A percentile compares a stretch with the other conserved stretches of the same genome.
Evolutionary conservation across 306 rosid species (phyloP).

Genomic region (Vigna unguiculata): DNA sequence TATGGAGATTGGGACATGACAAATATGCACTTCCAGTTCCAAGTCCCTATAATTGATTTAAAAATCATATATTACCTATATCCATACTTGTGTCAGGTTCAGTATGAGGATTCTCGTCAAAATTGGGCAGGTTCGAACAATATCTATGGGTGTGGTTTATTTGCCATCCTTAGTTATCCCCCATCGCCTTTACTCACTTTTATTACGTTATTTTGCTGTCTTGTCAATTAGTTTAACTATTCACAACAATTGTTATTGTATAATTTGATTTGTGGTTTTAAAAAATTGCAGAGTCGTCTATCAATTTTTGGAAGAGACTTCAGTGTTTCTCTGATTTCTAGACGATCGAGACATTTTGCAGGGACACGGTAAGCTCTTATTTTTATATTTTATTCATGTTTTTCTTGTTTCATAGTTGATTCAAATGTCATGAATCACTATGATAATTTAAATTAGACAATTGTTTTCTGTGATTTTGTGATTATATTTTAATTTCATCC

Average conservation of each 20-base stretch:
- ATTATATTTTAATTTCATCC: constrained; percentile 29
- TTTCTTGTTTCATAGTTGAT: constrained; percentile 24
- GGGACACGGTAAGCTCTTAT: constrained; percentile 83
- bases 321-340: constrained; percentile 80
- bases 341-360: constrained; percentile 97
- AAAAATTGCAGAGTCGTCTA: constrained; percentile 69
- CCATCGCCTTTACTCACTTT: not conserved
- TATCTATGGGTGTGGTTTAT: too few species aligned
- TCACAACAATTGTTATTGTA: not conserved
- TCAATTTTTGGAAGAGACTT: constrained; percentile 96
- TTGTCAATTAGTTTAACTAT: constrained; percentile 24
- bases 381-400: constrained; percentile 27
- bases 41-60: too few species aligned
- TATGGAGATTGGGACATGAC: too few species aligned
- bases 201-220: constrained; percentile 35
- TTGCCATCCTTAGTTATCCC: not conserved
- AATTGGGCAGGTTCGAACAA: too few species aligned
- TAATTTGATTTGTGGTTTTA: constrained; percentile 34
- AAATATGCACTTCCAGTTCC: too few species aligned
- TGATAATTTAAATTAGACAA: constrained; percentile 15
- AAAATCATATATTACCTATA: too few species aligned
- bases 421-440: constrained; percentile 25
- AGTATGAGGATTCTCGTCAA: too few species aligned
- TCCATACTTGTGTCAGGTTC: too few species aligned
- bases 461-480: not conserved